Conservation (phyloP, 768 basidiomycete species). For the Pisolithus tinctorius region DNA sequence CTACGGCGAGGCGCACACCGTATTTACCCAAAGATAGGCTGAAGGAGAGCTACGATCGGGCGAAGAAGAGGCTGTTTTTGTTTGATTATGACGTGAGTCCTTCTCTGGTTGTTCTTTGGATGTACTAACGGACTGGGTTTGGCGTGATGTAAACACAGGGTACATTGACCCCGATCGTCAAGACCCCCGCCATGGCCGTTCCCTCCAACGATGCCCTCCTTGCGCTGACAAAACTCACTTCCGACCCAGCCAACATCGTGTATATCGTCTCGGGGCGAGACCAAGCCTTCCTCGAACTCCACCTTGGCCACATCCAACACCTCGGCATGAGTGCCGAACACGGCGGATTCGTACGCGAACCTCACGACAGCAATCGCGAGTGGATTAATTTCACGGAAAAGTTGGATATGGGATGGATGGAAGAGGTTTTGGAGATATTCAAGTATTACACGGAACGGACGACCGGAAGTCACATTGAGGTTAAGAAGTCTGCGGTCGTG, state of each 20-base stretch:
- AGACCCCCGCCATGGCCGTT: slow-evolving; percentile 79
- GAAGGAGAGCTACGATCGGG: slow-evolving; percentile 52
- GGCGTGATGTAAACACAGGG: slow-evolving; percentile 43
- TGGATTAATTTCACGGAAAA: slow-evolving; percentile 90
- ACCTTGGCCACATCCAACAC: slow-evolving; percentile 75
- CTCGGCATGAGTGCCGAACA: slow-evolving; percentile 96
- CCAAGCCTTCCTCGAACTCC: slow-evolving; percentile 83
- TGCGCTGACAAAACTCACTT: slow-evolving; percentile 64
- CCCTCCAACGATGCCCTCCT: slow-evolving; percentile 70
- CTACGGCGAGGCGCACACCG: slow-evolving; percentile 79
- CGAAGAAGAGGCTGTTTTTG: slow-evolving; percentile 81
- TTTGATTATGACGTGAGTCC: slow-evolving; percentile 90
- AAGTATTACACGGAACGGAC: slow-evolving; percentile 95
- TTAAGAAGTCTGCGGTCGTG: slow-evolving; percentile 95
- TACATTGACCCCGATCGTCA: slow-evolving; percentile 95
- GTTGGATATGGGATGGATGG: slow-evolving; percentile 97
- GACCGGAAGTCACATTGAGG: slow-evolving; percentile 92
- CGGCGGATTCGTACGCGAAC: slow-evolving; percentile 83
- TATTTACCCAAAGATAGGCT: slow-evolving; percentile 63
- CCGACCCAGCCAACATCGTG: slow-evolving; percentile 84
- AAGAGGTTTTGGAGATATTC: slow-evolving; percentile 92
- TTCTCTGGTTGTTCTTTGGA: neutral
- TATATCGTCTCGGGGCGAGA: slow-evolving; percentile 98
- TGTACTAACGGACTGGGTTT: neutral
- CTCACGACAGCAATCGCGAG: slow-evolving; percentile 39